Base-by-base conservation (phyloP, 768 basidiomycete species). In the Flagelloscypha sp. region DNA sequence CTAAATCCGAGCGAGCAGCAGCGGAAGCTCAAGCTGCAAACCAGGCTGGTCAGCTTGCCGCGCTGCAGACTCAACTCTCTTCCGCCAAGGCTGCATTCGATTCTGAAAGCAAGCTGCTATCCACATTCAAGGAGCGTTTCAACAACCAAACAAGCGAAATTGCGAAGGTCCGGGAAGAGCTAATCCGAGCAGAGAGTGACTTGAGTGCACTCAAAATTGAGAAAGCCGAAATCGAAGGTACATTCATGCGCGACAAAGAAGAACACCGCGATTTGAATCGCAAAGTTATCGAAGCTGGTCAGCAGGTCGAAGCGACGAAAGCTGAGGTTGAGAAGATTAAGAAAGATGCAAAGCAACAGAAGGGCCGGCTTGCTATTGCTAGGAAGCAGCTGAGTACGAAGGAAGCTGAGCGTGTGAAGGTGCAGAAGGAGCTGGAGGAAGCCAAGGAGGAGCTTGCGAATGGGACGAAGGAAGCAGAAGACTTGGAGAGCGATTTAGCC, bases 311-410 rank as follows among this genome's bases (percentile, higher is more conserved):
- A 30, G 51, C 62, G 8, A 54, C 81, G 34, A 92, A 84, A 55
- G 63, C 59, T 8, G 79, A 86, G 42, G 63, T 90, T 15, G 95
- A 98, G 57, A 92, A 85, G 62, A 56, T 73, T 25, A 92, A 79
- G 65, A 98, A 87, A 60, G 93, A 97, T 34, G 89, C 86, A 2
- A 84, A 94, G 55, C 89, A 95, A 52, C 93, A 97, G 63, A 97
- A 89, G 55, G 95, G 95, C 7, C 68, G 94, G 44, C 69, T 94
- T 16, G 92, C 92, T 4, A 94, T 98, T 53, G 86, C 88, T 5
- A 83, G 82, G 64, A 98, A 99, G 57, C 95, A 98, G 62, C 64
- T 98, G 18, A 73, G 72, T 17, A 76, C 84, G 4, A 83, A 87
- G 43, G 94, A 98, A 55, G 65, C 70, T 0, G 85, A 87, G 48